Evolutionary conservation across 2,329 filamentous ascomycete genomes (phyloP), one percentile per base, ranked within the genome.

Genomic region (Juglanconis sp.): DNA sequence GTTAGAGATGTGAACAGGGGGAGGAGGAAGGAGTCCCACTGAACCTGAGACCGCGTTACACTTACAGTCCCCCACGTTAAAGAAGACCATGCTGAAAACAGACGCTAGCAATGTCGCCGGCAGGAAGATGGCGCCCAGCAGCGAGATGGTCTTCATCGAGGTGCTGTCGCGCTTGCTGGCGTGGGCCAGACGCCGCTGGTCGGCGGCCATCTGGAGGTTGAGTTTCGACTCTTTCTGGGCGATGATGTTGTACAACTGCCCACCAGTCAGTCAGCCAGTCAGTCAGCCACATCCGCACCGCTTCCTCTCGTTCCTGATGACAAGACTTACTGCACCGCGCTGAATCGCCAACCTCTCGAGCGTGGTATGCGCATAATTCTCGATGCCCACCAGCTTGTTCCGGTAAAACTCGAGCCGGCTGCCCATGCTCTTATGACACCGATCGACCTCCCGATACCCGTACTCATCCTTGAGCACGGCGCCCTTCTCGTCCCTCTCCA

Each of bases 81-180:
- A 88, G 69, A 88, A 88, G 0, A 83, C 84, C 84, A 87, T 88
- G 74, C 80, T 82, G 66, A 88, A 88, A 31, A 88, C 76, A 0
- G 85, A 87, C 8, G 85, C 80, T 17, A 88, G 77, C 64, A 82
- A 86, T 1, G 84, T 87, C 2, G 84, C 85, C 0, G 85, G 85
- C 5, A 88, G 74, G 66, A 88, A 88, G 46, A 88, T 74, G 46
- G 84, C 84, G 34, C 85, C 86, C 58, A 88, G 80, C 1, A 88
- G 77, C 0, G 85, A 87, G 44, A 88, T 76, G 0, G 84, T 85
- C 74, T 87, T 88, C 84, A 87, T 87, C 59, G 84, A 83, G 4
- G 82, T 85, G 70, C 82, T 84, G 70, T 87, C 84, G 11, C 84
- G 78, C 70, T 86, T 86, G 67, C 82, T 82, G 13, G 82, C 81